Evolutionary conservation across 2,329 filamentous ascomycete species (phyloP).

Genomic region (Scedosporium aurantiacum): DNA sequence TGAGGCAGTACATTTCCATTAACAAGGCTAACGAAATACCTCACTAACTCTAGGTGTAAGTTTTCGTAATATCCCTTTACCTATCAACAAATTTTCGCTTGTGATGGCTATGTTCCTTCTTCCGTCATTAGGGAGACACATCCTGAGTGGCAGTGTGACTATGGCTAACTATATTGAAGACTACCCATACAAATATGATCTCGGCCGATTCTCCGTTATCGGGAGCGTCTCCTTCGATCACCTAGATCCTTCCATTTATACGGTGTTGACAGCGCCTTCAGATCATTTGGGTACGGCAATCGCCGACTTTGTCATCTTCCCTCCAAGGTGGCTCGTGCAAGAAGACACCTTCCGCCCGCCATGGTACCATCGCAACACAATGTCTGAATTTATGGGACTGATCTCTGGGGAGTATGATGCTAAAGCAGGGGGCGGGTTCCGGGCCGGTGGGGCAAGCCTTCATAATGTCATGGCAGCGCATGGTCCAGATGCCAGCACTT

Average conservation of each 20-base stretch:
- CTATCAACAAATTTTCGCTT: no score
- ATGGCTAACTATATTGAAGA: conserved; percentile 18
- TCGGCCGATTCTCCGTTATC: conserved; percentile 65
- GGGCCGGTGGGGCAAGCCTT: conserved; percentile 47
- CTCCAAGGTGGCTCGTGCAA: conserved; percentile 58
- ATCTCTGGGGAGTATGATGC: conserved; percentile 51
- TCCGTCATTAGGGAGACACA: no score
- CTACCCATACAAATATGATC: conserved; percentile 72
- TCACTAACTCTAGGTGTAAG: no score
- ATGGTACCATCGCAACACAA: conserved; percentile 62
- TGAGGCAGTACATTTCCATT: no score
- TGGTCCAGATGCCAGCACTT: conserved; percentile 47
- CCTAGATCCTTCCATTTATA: conserved; percentile 69
- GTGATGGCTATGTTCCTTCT: no score
- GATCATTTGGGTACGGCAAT: conserved; percentile 50
- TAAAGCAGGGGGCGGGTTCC: conserved; percentile 47
- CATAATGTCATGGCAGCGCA: conserved; percentile 64
- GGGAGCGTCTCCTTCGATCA: conserved; percentile 66
- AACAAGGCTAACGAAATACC: no score
- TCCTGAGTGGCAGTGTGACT: no score
- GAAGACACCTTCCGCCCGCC: conserved; percentile 62
- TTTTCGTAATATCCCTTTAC: no score
- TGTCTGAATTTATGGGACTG: conserved; percentile 54
- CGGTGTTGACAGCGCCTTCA: conserved; percentile 54
- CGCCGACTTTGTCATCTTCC: conserved; percentile 64